Base-by-base conservation (phyloP, 495 filamentous ascomycete genomes). In the Hyaloscypha bicolor region DNA sequence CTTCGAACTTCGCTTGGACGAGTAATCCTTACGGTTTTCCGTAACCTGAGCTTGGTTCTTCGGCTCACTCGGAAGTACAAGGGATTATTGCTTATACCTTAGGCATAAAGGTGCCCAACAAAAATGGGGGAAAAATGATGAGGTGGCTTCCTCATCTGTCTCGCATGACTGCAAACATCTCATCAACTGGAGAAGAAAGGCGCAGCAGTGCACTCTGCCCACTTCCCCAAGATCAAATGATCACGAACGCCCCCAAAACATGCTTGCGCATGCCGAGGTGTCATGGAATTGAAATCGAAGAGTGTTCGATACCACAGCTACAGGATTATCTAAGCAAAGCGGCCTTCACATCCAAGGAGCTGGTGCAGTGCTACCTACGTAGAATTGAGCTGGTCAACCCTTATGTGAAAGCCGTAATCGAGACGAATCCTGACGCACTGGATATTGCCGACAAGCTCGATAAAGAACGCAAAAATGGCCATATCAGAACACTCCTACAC, bases 251-350 rank as follows among this genome's bases (percentile, higher is more conserved):
- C 78, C 77, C 62, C 81, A 79, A 29, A 72, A 53, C 8, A 71
- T 87, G 48, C 75, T 86, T 62, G 74, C 84, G 83, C n/a, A 75
- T 90, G 8, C 73, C 80, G 12, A 73, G 60, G 29, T 80, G 81
- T 2, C 71, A 76, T 48, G 86, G 86, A 63, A 83, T 81, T 0
- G 85, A 82, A 68, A 82, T 83, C 21, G 85, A 88, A 64, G 76
- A 88, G n/a, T 83, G 85, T 30, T 79, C 79, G 64, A 80, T 80
- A 61, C 67, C 45, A 29, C 37, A 35, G 16, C 29, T 48, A 30
- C 55, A 64, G 4, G 29, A 37, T 45, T 56, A 55, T 55, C 48
- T 58, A 5, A 29, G 53, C 53, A 56, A 56, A 4, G 19, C 53
- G 25, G 63, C 33, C 9, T 60, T 66, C 55, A 53, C 62, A 19